Base-by-base conservation (phyloP, 2,329 filamentous ascomycete genomes). In the Pseudogymnoascus sp. region DNA sequence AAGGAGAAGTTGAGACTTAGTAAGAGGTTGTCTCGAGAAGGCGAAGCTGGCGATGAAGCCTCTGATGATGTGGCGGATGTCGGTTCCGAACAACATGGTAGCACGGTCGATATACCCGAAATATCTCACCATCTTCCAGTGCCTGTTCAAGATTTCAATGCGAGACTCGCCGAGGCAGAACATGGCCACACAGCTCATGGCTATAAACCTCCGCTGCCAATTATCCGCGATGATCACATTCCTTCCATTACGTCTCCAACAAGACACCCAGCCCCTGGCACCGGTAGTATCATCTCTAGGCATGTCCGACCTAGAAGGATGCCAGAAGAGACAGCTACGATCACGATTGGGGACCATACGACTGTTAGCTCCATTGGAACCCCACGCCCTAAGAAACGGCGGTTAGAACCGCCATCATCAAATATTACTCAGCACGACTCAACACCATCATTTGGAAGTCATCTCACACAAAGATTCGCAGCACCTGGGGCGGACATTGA, bases 311-410 rank as follows among this genome's bases (percentile, higher is more conserved):
- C 62, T 35, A 62, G 67, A 49, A 63, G 67, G 60, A 58, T 62
- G n/a, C 64, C 64, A 60, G 38, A 65, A 39, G 68, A 71, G 61
- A 67, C 67, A n/a, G 71, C 72, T 14, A 73, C 70, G 12, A 73
- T 73, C 39, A 72, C 69, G 3, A 73, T 73, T 60, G 72, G 70
- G 16, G 67, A 72, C 30, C 67, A 71, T 25, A 73, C 70, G 2
- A 63, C 70, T 12, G 72, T 67, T 5, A 72, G 71, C 36, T 67
- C 68, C 16, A 70, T 73, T 61, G 71, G 71, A 9, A 69, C 66
- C 2, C 67, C 68, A 28, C 61, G 55, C 38, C 65, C 66, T 1
- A 72, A 72, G 45, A 65, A 68, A 60, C 58, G 66, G 58, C 64
- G 65, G 33, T 58, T 61, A 8, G 66, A 67, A 35, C 22, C 33